Evolutionary conservation across 371 early-diverging fungal genomes (phyloP).

Genomic region (Apophysomyces elegans): DNA sequence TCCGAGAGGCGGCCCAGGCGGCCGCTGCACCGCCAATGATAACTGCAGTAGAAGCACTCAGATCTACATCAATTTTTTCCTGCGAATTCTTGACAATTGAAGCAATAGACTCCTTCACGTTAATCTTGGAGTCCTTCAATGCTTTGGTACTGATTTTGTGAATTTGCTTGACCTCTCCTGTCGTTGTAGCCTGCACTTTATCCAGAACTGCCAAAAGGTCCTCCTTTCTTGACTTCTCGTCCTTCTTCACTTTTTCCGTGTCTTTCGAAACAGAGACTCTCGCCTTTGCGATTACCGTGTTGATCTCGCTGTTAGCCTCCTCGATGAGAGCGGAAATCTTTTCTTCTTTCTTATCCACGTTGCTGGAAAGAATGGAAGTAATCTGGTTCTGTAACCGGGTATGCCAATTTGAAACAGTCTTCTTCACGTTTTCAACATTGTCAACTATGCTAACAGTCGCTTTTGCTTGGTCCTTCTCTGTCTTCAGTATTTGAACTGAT

Average conservation of each 20-base stretch:
- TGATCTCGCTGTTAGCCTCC: slow-evolving; percentile 6
- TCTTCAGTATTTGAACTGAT: slow-evolving; percentile 18
- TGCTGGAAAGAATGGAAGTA: slow-evolving; percentile 2
- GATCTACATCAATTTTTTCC: slow-evolving; percentile 27
- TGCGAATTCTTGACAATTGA: slow-evolving; percentile 13
- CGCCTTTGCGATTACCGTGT: neutral
- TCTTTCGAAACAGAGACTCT: neutral
- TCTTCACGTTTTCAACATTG: slow-evolving; percentile 34
- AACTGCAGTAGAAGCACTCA: slow-evolving; percentile 26
- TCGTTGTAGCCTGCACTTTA: neutral
- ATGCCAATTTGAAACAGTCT: slow-evolving; percentile 20
- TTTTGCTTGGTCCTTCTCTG: slow-evolving; percentile 23
- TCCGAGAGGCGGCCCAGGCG: slow-evolving; percentile 18
- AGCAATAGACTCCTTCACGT: slow-evolving; percentile 19
- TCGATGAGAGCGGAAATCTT: neutral
- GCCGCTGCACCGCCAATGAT: slow-evolving; percentile 31
- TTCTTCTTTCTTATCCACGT: neutral
- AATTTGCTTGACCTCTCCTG: neutral
- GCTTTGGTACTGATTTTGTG: slow-evolving; percentile 7
- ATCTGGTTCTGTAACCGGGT: slow-evolving; percentile 1
- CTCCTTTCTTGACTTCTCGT: slow-evolving; percentile 3
- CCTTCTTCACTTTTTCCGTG: slow-evolving; percentile 2
- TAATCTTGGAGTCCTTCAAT: slow-evolving; percentile 7
- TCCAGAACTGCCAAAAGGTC: slow-evolving; percentile 4
- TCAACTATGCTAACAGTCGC: slow-evolving; percentile 29